Evolutionary conservation across 805 yeast species (phyloP), one percentile per base, ranked within the genome.

Genomic region (Barnettozyma salicaria): DNA sequence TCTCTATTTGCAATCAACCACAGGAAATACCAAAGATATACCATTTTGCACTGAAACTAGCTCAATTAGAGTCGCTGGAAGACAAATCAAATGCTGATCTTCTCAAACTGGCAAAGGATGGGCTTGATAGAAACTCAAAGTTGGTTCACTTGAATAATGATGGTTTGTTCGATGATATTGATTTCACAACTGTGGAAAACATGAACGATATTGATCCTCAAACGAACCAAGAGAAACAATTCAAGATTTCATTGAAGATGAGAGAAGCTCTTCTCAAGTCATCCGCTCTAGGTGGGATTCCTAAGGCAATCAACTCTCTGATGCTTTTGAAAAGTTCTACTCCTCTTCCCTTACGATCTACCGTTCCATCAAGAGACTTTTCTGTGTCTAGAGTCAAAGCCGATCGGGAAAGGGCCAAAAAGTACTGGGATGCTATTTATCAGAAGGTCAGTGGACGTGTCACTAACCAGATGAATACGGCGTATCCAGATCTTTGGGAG

Each of bases 401-500:
- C 9, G 55, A 36, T 9, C 27, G 39, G 26, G 36, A 44, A 6
- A 56, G 80, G 18, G 97, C 96, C 2, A 50, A 64, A 2, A 64
- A 66, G 12, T 78, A 83, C 55, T 89, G 94, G 87, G 73, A 76
- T 42, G 63, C 68, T 7, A 76, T 87, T 1, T 89, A 89, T 55
- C 79, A 78, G 35, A 88, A 87, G 54, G 76, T 89, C 13, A 73
- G 87, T 25, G 57, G 60, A 13, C 65, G 95, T 19, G 84, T 89
- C 19, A 68, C 68, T 26, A 67, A 66, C 31, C 92, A 87, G 51
- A 65, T 89, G 73, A 58, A 65, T 37, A 62, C 72, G 1, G 82
- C 95, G 12, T 87, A 87, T 57, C 96, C 96, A 0, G 96, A 89
- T 56, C 67, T 89, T 41, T 84, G 90, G 80, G 67, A 72, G 41